Evolutionary conservation across 768 basidiomycete genomes (phyloP).

Genomic region (Russula brevipes): DNA sequence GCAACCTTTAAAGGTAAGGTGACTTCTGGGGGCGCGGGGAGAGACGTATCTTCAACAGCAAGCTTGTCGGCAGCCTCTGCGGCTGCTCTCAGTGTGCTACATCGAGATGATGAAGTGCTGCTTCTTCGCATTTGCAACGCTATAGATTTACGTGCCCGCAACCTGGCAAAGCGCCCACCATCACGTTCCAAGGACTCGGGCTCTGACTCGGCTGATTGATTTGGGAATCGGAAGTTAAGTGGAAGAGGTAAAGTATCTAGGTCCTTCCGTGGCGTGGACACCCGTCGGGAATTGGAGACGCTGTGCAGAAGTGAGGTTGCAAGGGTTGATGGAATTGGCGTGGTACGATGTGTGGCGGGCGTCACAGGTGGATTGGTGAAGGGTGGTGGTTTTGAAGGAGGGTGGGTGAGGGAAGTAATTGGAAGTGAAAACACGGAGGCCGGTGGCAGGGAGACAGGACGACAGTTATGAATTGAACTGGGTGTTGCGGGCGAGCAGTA

Average conservation of each 20-base stretch:
- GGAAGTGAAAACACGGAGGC: slow-evolving; percentile 7
- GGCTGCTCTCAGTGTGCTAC: slow-evolving; percentile 16
- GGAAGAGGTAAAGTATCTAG: slow-evolving; percentile 10
- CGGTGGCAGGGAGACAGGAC: slow-evolving; percentile 12
- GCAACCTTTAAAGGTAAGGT: neutral
- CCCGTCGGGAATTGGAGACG: neutral
- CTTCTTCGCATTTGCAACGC: slow-evolving; percentile 2
- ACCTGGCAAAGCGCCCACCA: slow-evolving; percentile 8
- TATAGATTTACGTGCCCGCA: slow-evolving; percentile 2
- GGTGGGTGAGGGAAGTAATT: neutral
- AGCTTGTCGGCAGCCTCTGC: slow-evolving; percentile 10
- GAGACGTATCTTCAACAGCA: slow-evolving; percentile 5
- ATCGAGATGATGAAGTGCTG: slow-evolving; percentile 14
- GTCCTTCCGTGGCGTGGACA: neutral
- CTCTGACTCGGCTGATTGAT: slow-evolving; percentile 8
- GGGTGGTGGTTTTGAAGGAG: neutral
- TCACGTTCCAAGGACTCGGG: slow-evolving; percentile 15
- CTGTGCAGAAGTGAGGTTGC: slow-evolving; percentile 5
- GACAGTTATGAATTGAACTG: slow-evolving; percentile 13
- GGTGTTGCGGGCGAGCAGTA: slow-evolving; percentile 18
- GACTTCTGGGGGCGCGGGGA: neutral
- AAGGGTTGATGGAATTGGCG: neutral
- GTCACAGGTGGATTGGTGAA: slow-evolving; percentile 13
- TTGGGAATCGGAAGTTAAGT: slow-evolving; percentile 18
- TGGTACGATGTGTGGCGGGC: neutral